Percentiles rank a stretch among this genome's conserved stretches.
Conservation (phyloP, 73 alveolate species). For the Paraurostyla sp. region DNA sequence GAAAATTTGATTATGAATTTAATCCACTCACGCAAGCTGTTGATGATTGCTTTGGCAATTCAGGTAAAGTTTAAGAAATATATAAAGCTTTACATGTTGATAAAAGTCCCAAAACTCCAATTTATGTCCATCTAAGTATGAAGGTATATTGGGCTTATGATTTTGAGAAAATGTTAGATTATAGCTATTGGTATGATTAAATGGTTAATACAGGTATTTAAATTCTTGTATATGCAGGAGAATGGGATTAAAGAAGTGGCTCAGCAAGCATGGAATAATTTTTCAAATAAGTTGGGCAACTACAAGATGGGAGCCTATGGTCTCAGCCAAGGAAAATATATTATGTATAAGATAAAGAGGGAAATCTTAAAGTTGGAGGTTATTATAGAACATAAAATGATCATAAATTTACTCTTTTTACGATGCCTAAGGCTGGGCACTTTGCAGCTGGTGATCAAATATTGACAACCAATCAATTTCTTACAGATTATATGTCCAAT, state of each 20-base stretch:
- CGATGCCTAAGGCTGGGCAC: conserved; percentile 67
- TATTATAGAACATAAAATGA: conserved; percentile 22
- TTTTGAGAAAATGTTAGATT: conserved; percentile 25
- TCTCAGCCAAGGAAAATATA: conserved; percentile 33
- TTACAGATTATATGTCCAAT: neutral
- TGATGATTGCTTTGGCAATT: neutral
- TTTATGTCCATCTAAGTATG: neutral
- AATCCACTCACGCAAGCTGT: neutral
- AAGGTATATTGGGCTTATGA: neutral
- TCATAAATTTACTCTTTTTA: conserved; percentile 18
- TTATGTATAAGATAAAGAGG: neutral
- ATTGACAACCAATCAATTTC: conserved; percentile 24
- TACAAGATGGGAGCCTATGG: neutral
- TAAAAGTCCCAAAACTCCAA: neutral
- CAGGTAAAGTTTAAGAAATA: neutral
- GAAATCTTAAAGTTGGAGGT: conserved; percentile 59
- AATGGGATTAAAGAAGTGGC: conserved; percentile 48
- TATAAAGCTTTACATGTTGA: conserved; percentile 41
- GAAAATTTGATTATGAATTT: conserved; percentile 25
- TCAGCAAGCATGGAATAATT: conserved; percentile 13
- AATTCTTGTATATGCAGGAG: conserved; percentile 36
- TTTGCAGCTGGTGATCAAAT: conserved; percentile 58
- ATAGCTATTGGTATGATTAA: neutral
- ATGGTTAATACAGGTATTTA: neutral
- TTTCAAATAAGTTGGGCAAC: neutral